Conservation (phyloP, 2,329 filamentous ascomycete species). For the Verticillium nubilum region DNA sequence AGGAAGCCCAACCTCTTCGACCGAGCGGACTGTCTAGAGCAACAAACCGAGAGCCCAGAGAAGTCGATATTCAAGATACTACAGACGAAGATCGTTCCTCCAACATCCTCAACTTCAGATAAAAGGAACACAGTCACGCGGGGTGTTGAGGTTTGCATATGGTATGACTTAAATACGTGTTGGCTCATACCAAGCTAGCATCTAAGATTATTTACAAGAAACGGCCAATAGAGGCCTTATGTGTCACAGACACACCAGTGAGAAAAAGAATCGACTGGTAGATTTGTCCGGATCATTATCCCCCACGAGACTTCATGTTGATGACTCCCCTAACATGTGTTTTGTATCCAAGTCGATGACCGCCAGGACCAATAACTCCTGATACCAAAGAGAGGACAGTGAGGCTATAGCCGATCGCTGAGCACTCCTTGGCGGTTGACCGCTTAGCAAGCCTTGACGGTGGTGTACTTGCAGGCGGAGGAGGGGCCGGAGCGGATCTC, state of each 20-base stretch:
- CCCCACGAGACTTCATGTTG: background rate
- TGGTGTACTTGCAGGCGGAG: constrained; percentile 7
- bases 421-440: background rate
- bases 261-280: background rate
- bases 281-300: background rate
- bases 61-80: too few species aligned
- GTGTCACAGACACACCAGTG: background rate
- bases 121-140: too few species aligned
- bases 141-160: background rate
- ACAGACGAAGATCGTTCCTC: too few species aligned
- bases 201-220: background rate
- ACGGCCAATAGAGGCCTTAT: background rate
- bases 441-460: constrained; percentile 11
- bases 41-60: too few species aligned
- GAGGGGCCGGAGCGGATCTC: constrained; percentile 2
- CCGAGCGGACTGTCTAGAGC: too few species aligned
- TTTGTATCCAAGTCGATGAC: background rate
- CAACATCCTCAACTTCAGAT: too few species aligned
- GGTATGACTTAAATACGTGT: background rate
- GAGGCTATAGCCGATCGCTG: too few species aligned
- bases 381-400: background rate
- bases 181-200: background rate
- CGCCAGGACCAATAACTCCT: background rate
- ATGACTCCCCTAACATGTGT: background rate
- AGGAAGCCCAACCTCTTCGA: too few species aligned